Conservation (phyloP, 805 yeast species). For the Cyberlindnera subsufficiens region DNA sequence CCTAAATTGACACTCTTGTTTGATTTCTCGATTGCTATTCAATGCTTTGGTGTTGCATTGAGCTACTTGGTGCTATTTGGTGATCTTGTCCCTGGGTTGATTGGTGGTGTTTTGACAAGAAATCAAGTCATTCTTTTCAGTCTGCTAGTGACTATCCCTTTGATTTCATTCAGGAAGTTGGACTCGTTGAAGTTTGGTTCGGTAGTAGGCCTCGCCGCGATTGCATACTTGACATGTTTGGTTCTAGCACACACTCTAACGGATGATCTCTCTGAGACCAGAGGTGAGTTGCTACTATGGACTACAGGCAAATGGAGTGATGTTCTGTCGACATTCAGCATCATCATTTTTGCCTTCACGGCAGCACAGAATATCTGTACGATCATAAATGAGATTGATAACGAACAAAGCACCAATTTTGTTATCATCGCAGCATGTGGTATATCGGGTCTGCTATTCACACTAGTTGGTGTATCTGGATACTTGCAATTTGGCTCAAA, state of each 20-base stretch:
- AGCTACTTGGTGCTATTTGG: conserved; percentile 71
- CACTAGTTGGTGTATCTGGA: conserved; percentile 61
- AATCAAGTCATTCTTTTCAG: conserved; percentile 42
- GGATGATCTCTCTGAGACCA: conserved; percentile 37
- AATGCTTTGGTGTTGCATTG: conserved; percentile 75
- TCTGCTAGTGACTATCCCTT: conserved; percentile 50
- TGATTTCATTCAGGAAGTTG: conserved; percentile 53
- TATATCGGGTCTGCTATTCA: conserved; percentile 51
- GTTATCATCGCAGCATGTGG: conserved; percentile 44
- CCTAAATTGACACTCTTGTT: conserved; percentile 67
- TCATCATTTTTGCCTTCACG: conserved; percentile 74
- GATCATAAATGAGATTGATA: conserved; percentile 62
- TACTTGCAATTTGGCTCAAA: conserved; percentile 68
- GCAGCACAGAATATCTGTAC: conserved; percentile 80
- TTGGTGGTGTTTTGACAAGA: conserved; percentile 35
- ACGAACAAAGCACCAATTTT: conserved; percentile 45
- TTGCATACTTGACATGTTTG: conserved; percentile 53
- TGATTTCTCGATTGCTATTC: conserved; percentile 68
- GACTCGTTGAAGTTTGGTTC: conserved; percentile 70
- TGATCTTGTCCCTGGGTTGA: conserved; percentile 62
- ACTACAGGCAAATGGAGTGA: conserved; percentile 38
- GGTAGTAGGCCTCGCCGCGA: conserved; percentile 60
- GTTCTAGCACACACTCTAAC: conserved; percentile 46
- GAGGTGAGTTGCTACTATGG: conserved; percentile 37
- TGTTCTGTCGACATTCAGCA: conserved; percentile 59